Evolutionary conservation across 345 rosid genomes (phyloP), one percentile per base, ranked within the genome.

Genomic region (Hypericum androsaemum): DNA sequence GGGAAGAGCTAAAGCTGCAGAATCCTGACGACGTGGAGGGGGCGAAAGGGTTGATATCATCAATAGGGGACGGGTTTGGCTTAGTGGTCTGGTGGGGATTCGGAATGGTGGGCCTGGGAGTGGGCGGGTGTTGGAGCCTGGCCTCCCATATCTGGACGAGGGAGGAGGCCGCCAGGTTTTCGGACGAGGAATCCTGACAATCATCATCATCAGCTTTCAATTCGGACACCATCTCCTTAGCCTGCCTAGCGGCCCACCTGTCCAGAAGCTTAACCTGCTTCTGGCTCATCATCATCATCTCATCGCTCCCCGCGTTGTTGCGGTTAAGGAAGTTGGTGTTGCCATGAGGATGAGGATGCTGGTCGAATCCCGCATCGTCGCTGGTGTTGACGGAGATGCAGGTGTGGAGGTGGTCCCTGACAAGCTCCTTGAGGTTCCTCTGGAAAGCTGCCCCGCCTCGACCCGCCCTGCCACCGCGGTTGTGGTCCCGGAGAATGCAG

Each of bases 91-190:
- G 32, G 32, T 22, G 32, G 32, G 32, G 32, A 22, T 22, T 22
- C 4, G 32, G 32, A 22, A 22, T 22, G 32, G 32, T 22, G 32
- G 32, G 32, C 32, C 32, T 22, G 4, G 32, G 32, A 22, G 32
- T 22, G 32, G 32, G 32, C 0, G 47, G 43, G 1, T 12, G 45
- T 15, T 38, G 13, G 2, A 67, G 66, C 71, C 86, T 80, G 1
- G 90, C 88, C 59, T 89, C 95, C 94, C 97, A 89, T 56, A 86
- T 84, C 66, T 83, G 95, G 40, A 89, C 97, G 7, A 89, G 82
- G 7, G 95, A 89, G 16, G 94, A 86, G 38, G 97, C 95, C 0
- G 80, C 84, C 13, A 14, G 60, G 0, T 41, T 52, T 38, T 3
- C 55, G 1, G 56, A 39, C 7, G 65, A 35, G 17, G 39, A 6